These are phyloP conservation scores for Pythium aphanidermatum DNA, from an alignment of 352 stramenopile species.

Conservation along the genomic window DNA sequence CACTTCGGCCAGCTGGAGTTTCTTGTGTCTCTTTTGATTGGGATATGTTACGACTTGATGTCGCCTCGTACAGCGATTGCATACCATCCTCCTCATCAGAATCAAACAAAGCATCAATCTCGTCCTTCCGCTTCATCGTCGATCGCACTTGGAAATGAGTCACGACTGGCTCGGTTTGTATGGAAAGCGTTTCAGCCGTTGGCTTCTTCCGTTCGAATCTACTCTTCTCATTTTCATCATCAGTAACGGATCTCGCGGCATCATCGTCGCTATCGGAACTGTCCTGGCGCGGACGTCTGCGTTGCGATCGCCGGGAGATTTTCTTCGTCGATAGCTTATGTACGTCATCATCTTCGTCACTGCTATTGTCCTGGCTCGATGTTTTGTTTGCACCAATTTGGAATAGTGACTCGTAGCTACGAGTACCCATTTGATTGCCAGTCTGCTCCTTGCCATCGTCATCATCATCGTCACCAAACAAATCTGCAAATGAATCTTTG, in stretches of 20 bases:
- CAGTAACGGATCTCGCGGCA: too few relatives aligned
- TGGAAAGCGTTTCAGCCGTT: too few relatives aligned
- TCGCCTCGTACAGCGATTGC: constrained; percentile 17
- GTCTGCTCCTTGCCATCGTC: constrained; percentile 9
- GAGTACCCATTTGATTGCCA: constrained; percentile 18
- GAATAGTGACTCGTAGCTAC: constrained; percentile 58
- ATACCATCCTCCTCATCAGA: constrained; percentile 41
- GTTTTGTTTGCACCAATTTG: constrained; percentile 16
- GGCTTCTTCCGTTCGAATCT: too few relatives aligned
- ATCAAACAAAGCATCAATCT: constrained; percentile 70
- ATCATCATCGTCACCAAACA: constrained; percentile 53
- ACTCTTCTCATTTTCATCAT: too few relatives aligned
- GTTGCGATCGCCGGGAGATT: constrained; percentile 1
- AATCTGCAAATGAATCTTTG: constrained; percentile 64
- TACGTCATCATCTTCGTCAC: constrained; percentile 15
- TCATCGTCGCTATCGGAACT: constrained; percentile 6
- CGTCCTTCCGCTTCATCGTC: constrained; percentile 30
- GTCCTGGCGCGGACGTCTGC: neutral
- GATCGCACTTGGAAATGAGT: too few relatives aligned
- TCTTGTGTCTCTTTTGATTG: neutral
- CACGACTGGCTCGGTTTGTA: too few relatives aligned
- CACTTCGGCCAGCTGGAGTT: neutral
- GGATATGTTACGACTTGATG: constrained; percentile 12
- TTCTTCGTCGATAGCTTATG: constrained; percentile 4
- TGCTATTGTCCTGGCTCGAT: neutral